Base-by-base conservation (phyloP, 2,329 filamentous ascomycete species). In the Coniosporium tulheliwenetii region DNA sequence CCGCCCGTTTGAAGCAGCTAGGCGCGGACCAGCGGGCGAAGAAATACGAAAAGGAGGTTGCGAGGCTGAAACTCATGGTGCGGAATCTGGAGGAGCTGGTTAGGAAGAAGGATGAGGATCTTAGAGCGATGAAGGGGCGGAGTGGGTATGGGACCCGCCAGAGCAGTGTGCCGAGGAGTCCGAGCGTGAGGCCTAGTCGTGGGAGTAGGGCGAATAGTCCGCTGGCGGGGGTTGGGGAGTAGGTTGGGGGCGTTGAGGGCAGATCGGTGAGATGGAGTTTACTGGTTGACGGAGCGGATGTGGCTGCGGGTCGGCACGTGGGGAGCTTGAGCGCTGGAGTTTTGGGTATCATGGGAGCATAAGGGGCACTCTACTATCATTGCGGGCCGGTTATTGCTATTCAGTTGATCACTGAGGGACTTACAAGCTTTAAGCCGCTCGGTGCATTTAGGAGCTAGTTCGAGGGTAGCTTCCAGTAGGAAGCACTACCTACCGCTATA, bases 91-190 rank as follows among this genome's bases (percentile, higher is more conserved):
- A 56, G 32, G 48, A 45, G 2, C 48, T 48, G 10, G 39, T 61
- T 35, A 48, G 45, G 44, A 46, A 50, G 3, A 50, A 52, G 38
- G 58, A 58, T 19, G 58, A 59, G 41, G 58, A 62, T 42, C 49
- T 60, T 19, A 55, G 55, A 41, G 54, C 57, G 44, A 46, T 50
- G 12, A 48, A 49, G 41, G 51, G 58, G 7, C 39, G 57, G 14
- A 55, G 58, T 44, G 52, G 52, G 48, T 42, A 52, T 52, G 29
- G 50, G 42, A 49, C 47, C 13, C 36, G 47, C n/a, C 41, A 42
- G 3, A 40, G 43, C 4, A 48, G 46, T 39, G 47, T 47, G 14
- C 47, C 47, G 2, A 40, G 45, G 31, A 48, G 46, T 30, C 47
- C 57, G 47, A 53, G 43, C 5, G 42, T 46, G 13, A 47, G 45